Percentiles rank a stretch among this genome's conserved stretches.
These are phyloP conservation scores for Aspergillus tubingensis DNA, from an alignment of 2,329 filamentous ascomycete species.

Conservation along the genomic window DNA sequence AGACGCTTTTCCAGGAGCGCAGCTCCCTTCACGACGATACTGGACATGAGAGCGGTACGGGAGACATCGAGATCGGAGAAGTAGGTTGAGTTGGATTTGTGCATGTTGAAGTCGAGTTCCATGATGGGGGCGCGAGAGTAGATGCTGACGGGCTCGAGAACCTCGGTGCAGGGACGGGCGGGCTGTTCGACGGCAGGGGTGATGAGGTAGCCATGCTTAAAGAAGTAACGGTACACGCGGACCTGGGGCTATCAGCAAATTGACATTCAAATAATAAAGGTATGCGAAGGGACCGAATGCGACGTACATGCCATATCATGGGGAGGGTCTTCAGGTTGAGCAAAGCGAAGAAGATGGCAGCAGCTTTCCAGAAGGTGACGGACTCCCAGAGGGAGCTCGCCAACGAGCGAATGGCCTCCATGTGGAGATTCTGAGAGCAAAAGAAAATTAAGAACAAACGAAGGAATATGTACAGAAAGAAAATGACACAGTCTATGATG, in stretches of 20 bases:
- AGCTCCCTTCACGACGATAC: conserved; percentile 61
- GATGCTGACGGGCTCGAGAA: conserved; percentile 71
- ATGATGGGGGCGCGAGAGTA: conserved; percentile 65
- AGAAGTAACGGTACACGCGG: conserved; percentile 60
- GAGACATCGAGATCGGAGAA: conserved; percentile 81
- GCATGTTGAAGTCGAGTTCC: conserved; percentile 81
- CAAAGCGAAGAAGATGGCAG: conserved; percentile 28
- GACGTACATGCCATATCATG: conserved; percentile 35
- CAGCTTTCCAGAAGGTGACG: conserved; percentile 24
- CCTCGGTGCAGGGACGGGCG: conserved; percentile 43
- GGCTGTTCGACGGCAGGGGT: conserved; percentile 42
- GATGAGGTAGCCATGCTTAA: conserved; percentile 53
- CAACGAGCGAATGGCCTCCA: conserved; percentile 17
- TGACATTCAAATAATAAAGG: background rate
- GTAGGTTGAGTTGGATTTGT: conserved; percentile 80
- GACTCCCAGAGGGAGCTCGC: conserved; percentile 18
- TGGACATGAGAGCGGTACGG: conserved; percentile 74
- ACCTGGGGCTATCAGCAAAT: conserved; percentile 40
- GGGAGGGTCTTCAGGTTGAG: conserved; percentile 33
- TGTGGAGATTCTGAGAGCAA: background rate
- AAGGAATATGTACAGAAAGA: background rate
- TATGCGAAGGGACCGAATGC: background rate
- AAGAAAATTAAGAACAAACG: too few species aligned
- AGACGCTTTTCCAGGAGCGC: conserved; percentile 53
- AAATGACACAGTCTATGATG: background rate